Evolutionary conservation across 2,329 filamentous ascomycete species (phyloP).

Genomic region (Talaromyces atroroseus): DNA sequence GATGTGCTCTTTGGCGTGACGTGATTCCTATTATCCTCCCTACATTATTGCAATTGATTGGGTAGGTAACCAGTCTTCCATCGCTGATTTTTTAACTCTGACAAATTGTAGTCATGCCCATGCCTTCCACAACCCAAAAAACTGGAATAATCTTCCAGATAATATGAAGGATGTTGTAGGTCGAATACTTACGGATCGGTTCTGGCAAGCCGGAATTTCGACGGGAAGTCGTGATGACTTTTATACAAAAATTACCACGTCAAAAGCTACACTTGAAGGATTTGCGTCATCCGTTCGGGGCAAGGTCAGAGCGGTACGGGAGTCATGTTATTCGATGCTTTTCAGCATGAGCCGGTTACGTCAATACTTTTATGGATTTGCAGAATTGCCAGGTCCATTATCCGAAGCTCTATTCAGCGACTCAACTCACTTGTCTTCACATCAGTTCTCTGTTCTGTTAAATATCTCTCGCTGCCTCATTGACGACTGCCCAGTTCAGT

Average conservation of each 20-base stretch:
- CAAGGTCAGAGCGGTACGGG: conserved; percentile 80
- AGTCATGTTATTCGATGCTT: conserved; percentile 89
- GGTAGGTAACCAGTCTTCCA: conserved; percentile 36
- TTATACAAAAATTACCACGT: conserved; percentile 83
- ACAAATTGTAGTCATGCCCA: conserved; percentile 66
- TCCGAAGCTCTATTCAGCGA: conserved; percentile 80
- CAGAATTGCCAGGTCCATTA: conserved; percentile 74
- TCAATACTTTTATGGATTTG: conserved; percentile 83
- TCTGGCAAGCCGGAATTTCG: conserved; percentile 98
- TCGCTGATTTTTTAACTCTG: conserved; percentile 6
- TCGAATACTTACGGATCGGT: conserved; percentile 83
- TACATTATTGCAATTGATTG: conserved; percentile 76
- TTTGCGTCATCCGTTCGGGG: conserved; percentile 90
- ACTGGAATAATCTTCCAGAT: conserved; percentile 70
- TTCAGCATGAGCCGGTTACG: conserved; percentile 88
- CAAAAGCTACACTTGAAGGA: conserved; percentile 83
- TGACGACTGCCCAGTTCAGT: conserved; percentile 79
- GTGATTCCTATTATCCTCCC: conserved; percentile 78
- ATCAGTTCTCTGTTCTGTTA: conserved; percentile 89
- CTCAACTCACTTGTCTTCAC: conserved; percentile 75
- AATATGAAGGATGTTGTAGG: conserved; percentile 74
- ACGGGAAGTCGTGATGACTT: conserved; percentile 95
- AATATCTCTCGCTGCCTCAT: conserved; percentile 85
- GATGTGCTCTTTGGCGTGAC: conserved; percentile 78
- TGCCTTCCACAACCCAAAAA: conserved; percentile 78